Evolutionary conservation across 1,284 basidiomycete genomes (phyloP).

Genomic region (Leccinum glutinopallens): DNA sequence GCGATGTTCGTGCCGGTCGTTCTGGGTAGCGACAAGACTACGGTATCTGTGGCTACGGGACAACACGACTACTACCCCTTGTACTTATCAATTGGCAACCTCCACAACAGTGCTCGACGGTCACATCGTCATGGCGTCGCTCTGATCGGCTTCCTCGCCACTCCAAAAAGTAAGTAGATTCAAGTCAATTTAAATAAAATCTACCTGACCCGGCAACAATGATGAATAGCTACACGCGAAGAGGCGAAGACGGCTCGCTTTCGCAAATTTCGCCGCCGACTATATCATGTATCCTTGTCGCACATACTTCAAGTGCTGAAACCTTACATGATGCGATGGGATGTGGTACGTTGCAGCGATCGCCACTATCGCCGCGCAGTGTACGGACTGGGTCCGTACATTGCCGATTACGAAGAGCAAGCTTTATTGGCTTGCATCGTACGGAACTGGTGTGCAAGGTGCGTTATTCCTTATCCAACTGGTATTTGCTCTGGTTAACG

Average conservation of each 20-base stretch:
- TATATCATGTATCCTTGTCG: background rate
- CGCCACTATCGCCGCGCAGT: conserved; percentile 14
- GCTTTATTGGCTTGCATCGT: conserved; percentile 22
- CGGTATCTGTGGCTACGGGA: background rate
- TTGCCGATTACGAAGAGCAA: conserved; percentile 31
- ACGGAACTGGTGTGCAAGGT: conserved; percentile 25
- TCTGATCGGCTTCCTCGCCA: background rate
- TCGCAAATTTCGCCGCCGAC: background rate
- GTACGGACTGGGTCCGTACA: conserved; percentile 23
- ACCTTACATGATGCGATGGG: conserved; percentile 14
- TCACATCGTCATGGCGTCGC: background rate
- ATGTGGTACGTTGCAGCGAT: conserved; percentile 18
- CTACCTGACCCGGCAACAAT: background rate
- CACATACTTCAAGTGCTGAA: background rate
- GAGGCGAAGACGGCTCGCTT: background rate
- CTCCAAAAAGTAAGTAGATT: background rate
- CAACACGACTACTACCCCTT: background rate
- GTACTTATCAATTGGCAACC: background rate
- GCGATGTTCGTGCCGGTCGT: background rate
- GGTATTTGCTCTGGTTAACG: no score
- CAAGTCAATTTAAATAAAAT: background rate
- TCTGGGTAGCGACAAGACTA: conserved; percentile 5
- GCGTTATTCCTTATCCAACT: background rate
- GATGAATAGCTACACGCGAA: background rate
- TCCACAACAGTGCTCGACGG: background rate